Evolutionary conservation across 169 alveolate species (phyloP).

Genomic region (Besnoitia besnoiti): DNA sequence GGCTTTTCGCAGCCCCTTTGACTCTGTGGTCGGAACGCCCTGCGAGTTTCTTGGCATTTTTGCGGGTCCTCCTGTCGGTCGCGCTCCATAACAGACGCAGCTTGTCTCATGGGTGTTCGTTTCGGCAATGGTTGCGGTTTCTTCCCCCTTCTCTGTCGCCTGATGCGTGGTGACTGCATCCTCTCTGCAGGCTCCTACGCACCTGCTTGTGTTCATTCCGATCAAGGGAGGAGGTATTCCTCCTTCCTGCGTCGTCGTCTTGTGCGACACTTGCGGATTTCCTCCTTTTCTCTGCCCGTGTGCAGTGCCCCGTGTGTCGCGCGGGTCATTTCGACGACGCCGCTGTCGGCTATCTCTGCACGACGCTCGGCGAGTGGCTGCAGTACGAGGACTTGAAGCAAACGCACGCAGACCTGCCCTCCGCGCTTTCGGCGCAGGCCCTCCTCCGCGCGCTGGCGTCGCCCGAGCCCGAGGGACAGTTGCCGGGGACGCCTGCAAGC

Average conservation of each 20-base stretch:
- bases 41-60: too few relatives aligned
- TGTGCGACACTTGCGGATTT: not conserved
- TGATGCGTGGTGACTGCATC: not conserved
- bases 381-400: not conserved
- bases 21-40: too few relatives aligned
- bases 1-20: too few relatives aligned
- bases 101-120: too few relatives aligned
- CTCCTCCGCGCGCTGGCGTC: not conserved
- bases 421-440: not conserved
- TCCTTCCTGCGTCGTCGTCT: not conserved
- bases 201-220: not conserved
- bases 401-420: not conserved
- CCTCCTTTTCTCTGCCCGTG: not conserved
- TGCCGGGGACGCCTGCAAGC: not conserved
- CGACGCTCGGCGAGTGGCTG: conserved; percentile 38
- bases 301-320: conserved; percentile 35
- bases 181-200: not conserved
- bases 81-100: too few relatives aligned
- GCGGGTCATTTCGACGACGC: conserved; percentile 1
- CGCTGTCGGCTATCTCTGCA: not conserved
- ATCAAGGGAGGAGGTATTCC: too few relatives aligned
- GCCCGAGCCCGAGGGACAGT: not conserved
- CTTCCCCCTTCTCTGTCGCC: not conserved
- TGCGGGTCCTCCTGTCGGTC: too few relatives aligned
- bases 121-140: too few relatives aligned